These are phyloP conservation scores for Vitis rupestris DNA, from an alignment of 164 flowering plant species.

Conservation along the genomic window DNA sequence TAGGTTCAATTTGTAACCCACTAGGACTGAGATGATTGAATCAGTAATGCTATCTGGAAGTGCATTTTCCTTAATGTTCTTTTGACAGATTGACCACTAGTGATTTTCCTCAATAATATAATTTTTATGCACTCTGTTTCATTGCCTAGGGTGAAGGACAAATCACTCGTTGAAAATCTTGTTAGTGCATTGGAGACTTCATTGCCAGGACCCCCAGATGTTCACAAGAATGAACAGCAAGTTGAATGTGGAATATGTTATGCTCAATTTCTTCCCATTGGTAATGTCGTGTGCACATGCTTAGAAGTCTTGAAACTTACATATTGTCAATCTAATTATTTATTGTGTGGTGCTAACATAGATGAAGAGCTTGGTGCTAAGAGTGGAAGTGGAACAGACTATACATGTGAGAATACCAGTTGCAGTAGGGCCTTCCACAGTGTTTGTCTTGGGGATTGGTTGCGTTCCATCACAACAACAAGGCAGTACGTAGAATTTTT, in stretches of 20 bases:
- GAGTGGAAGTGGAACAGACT: constrained; percentile 72
- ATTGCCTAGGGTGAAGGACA: constrained; percentile 47
- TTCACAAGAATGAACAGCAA: constrained; percentile 36
- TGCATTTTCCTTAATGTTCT: neutral
- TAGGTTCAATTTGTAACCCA: too few relatives aligned
- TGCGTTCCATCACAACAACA: constrained; percentile 80
- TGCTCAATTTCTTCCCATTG: constrained; percentile 73
- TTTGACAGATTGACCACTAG: too few relatives aligned
- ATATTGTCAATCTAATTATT: neutral
- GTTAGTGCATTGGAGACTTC: constrained; percentile 40
- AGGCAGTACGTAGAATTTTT: constrained; percentile 63
- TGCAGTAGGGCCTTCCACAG: constrained; percentile 76
- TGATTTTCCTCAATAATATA: neutral
- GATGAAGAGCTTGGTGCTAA: constrained; percentile 74
- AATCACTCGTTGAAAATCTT: constrained; percentile 58
- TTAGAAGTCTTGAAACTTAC: neutral
- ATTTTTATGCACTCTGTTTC: constrained; percentile 1
- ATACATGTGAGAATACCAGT: constrained; percentile 64
- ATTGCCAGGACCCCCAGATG: constrained; percentile 48
- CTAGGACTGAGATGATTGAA: too few relatives aligned
- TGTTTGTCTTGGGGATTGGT: constrained; percentile 81
- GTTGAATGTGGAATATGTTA: constrained; percentile 91
- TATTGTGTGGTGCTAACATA: constrained; percentile 16
- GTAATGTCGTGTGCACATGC: constrained; percentile 28
- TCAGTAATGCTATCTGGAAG: too few relatives aligned